Base-by-base conservation (phyloP, 257 asterid species). In the Solanum corneliomulleri region DNA sequence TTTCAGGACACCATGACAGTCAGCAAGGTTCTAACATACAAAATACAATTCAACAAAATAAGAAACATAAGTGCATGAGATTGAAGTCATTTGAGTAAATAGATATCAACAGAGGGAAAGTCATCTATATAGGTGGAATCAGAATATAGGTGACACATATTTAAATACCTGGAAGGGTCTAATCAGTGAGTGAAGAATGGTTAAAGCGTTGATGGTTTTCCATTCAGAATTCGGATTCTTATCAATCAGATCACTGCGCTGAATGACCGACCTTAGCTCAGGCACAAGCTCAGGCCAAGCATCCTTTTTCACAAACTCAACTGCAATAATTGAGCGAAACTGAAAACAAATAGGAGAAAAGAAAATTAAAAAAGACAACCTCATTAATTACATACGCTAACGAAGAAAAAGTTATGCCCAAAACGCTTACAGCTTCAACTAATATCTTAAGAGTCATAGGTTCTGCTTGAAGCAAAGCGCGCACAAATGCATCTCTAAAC, bases 201-300 rank as follows among this genome's bases (percentile, higher is more conserved):
- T 87, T 60, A 91, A 88, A 31, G 92, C 91, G 84, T 89, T 89
- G 41, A 89, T 74, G 11, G 92, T 91, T 77, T 91, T 91, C 93
- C 92, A 91, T 87, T 83, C 77, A 31, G 89, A 88, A 74, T 76
- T 85, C 7, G 86, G 88, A 52, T 35, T 82, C 16, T 58, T 69
- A 62, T 69, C 81, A 78, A 91, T 88, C 85, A 86, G n/a, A 66
- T 91, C 84, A 47, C 92, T 88, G 88, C 23, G 62, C 76, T 86
- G 86, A 62, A 91, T 88, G 45, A 85, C 91, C 1, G 60, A 56
- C 58, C 90, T 87, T 41, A 91, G 88, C 74, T 89, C 90, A 35
- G 89, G 90, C 20, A 91, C 92, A 56, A 91, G 89, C 76, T 91
- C 91, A 18, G 93, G 91, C 93, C 93, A 91, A 5, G 88, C 86